Evolutionary conservation across 2,329 filamentous ascomycete species (phyloP), one percentile per base, ranked within the genome.

Genomic region (Kalmusia sp.): DNA sequence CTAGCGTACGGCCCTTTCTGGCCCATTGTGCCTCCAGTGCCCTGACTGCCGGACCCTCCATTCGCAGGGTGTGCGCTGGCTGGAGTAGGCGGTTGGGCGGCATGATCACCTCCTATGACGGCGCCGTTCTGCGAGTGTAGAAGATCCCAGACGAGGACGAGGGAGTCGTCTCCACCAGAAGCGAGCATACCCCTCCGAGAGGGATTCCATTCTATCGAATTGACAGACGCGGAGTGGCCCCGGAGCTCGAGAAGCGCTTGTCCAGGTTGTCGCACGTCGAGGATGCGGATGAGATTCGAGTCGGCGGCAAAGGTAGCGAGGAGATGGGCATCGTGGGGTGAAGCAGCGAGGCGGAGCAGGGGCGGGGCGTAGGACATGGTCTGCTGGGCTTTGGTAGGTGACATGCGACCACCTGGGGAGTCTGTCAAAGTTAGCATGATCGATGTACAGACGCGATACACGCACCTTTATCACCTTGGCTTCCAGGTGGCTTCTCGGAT

Each of bases 241-340:
- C 91, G 91, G 31, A 99, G 86, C 73, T 99, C 95, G 22, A 99
- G 85, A 4, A 99, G 83, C 2, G 95, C 95, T 75, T 97, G 95
- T 5, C 95, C 95, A 0, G 95, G 95, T 76, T 99, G 95, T 43
- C 95, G 89, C 3, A 98, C 93, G 68, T 99, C 95, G 25, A 99
- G 86, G 49, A 99, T 96, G 41, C 95, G 91, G 70, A 99, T 93
- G 28, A 96, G 80, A 65, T 89, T 93, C 3, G 91, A 96, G 71
- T 98, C 95, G 69, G 92, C 89, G 15, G 95, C 93, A 73, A 99
- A 98, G 0, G 95, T 99, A n/a, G 93, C 93, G 30, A 99, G 85
- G 28, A 99, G 86, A 72, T 99, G 93, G 6, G 92, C 90, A 74
- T 99, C 95, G 68, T 98, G 93, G 1, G 95, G 95, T 1, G 93